A percentile compares a stretch with the other conserved stretches of the same genome.
phyloP scores from a whole-genome alignment of 1,139 yeast species.

The Taphrina wiesneri region DNA sequence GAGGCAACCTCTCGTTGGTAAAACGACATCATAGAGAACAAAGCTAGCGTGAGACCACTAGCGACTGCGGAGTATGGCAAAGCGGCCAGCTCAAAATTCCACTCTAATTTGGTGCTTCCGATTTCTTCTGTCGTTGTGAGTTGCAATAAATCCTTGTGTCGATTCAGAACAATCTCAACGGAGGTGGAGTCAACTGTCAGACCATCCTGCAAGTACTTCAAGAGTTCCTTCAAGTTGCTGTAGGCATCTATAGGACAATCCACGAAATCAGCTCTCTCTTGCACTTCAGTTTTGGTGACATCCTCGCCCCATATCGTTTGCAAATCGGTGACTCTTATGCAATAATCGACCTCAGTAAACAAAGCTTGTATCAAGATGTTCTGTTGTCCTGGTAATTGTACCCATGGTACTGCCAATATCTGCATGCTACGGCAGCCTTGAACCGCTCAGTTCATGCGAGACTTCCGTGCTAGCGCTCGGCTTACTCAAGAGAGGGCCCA shows the following conservation, averaged over 20 bases:
- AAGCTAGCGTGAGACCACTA: conserved; percentile 7
- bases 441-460: too few relatives aligned
- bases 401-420: conserved; percentile 24
- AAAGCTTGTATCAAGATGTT: conserved; percentile 16
- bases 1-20: conserved; percentile 17
- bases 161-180: not conserved
- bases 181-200: not conserved
- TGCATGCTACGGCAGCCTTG: too few relatives aligned
- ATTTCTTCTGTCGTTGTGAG: not conserved
- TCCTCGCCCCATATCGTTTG: conserved; percentile 29
- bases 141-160: not conserved
- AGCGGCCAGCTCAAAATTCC: not conserved
- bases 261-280: not conserved
- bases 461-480: not conserved
- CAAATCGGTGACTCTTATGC: conserved; percentile 25
- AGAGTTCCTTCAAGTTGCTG: not conserved
- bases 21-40: conserved; percentile 20
- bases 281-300: not conserved
- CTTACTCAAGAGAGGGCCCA: too few relatives aligned
- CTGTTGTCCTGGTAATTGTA: conserved; percentile 19
- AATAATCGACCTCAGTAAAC: not conserved
- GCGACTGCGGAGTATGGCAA: conserved; percentile 16
- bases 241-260: conserved; percentile 19
- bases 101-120: not conserved
- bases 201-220: conserved; percentile 2